Base-by-base conservation (phyloP, 108 stramenopile species). In the Fistulifera solaris region DNA sequence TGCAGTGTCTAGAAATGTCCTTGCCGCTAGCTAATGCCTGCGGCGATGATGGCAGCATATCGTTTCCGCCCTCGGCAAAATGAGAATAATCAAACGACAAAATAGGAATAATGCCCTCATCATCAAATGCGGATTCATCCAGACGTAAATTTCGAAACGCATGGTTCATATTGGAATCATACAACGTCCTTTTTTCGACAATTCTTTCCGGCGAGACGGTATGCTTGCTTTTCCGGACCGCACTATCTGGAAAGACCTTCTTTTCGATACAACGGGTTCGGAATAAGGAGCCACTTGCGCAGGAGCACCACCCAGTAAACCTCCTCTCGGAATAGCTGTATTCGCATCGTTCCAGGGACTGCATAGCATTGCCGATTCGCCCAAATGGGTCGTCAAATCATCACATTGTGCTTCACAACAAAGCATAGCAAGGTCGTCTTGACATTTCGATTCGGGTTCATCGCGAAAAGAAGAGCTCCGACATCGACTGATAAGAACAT, bases 401-500 rank as follows among this genome's bases (percentile, higher is more conserved):
- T 28, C 27, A 21, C 50, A 61, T 52, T 47, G 17, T 21, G n/a
- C 39, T 16, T 47, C 23, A 19, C 21, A 52, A 17, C 38, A 52
- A n/a, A 24, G 2, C 40, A 22, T 22, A 11, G 21, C 27, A 38
- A 59, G 23, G 23, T 27, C 48, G 17, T 21, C 17, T 21, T 39
- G 14, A 50, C 38, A 23, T 21, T 48, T n/a, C 25, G 17, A 28
- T 28, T 26, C 58, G 21, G 7, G 50, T 51, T n/a, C 50, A 27
- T 7, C 6, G 5, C 24, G 3, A 17, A 6, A 56, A 22, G 64
- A 65, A 17, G 67, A 72, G 18, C 61, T 48, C 51, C 78, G 62
- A 45, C 67, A 66, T 58, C 77, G 58, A 59, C 77, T 83, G 21
- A 83, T 78, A 11, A 83, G 58, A 27, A 87, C 81, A 62, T 87